Conservation (phyloP, 164 flowering plant species). For the Nymphaea colorata region DNA sequence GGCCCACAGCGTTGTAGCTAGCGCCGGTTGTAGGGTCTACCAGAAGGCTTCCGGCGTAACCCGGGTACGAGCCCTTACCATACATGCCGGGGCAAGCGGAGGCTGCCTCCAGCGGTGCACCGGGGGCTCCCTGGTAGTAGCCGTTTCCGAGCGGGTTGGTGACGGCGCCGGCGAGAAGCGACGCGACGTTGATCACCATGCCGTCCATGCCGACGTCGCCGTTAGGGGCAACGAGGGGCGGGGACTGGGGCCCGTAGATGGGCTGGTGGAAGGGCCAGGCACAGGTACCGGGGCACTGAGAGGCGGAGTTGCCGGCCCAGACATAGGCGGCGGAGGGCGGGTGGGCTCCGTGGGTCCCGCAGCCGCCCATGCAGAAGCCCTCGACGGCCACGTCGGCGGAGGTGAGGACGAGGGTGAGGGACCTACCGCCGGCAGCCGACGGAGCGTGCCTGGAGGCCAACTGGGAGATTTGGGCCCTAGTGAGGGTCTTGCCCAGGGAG, state of each 20-base stretch:
- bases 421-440: too few species aligned
- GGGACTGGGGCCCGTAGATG: slow-evolving; percentile 12
- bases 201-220: slow-evolving; percentile 16
- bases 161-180: slow-evolving; percentile 7
- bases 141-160: slow-evolving; percentile 12
- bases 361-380: slow-evolving; percentile 12
- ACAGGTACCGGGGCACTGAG: slow-evolving; percentile 12
- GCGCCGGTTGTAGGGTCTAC: slow-evolving; percentile 10
- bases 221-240: slow-evolving; percentile 14
- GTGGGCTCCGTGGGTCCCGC: slow-evolving; percentile 9
- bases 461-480: slow-evolving; percentile 1
- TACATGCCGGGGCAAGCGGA: slow-evolving; percentile 13
- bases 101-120: slow-evolving; percentile 15
- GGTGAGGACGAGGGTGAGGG: slow-evolving; percentile 5
- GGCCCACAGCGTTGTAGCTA: slow-evolving; percentile 14
- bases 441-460: background rate
- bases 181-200: slow-evolving; percentile 12
- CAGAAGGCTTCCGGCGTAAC: slow-evolving; percentile 10
- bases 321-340: background rate
- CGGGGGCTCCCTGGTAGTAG: slow-evolving; percentile 11
- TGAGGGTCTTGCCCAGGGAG: slow-evolving; percentile 7
- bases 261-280: slow-evolving; percentile 14
- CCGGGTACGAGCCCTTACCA: slow-evolving; percentile 13
- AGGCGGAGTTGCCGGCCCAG: slow-evolving; percentile 13
- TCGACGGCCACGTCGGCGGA: slow-evolving; percentile 10